Percentiles rank a stretch among this genome's conserved stretches.
phyloP scores from a whole-genome alignment of 192 early-diverging fungal genomes.

The Diversispora eburnea region DNA sequence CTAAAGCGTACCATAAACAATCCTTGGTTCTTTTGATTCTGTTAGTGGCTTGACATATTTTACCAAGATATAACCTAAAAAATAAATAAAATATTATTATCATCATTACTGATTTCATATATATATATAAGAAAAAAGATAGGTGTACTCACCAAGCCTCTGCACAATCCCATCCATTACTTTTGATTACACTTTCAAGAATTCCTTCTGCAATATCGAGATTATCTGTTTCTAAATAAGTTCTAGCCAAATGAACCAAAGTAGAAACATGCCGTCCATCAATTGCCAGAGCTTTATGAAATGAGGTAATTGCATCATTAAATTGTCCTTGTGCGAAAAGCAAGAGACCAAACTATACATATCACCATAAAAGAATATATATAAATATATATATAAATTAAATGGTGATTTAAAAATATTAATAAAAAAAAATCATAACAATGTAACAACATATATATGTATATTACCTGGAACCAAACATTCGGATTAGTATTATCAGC shows the following conservation, averaged over 20 bases:
- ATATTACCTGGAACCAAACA: slow-evolving; percentile 52
- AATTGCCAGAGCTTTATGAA: slow-evolving; percentile 47
- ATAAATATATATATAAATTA: not conserved
- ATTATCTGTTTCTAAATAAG: slow-evolving; percentile 41
- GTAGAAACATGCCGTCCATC: slow-evolving; percentile 42
- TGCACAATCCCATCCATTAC: slow-evolving; percentile 58
- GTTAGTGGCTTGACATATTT: slow-evolving; percentile 44
- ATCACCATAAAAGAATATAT: not conserved
- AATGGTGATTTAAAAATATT: not conserved
- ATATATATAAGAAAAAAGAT: not conserved
- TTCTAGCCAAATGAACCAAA: slow-evolving; percentile 44
- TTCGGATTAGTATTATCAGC: slow-evolving; percentile 45
- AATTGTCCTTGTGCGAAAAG: slow-evolving; percentile 36
- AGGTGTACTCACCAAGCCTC: slow-evolving; percentile 51
- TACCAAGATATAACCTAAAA: slow-evolving; percentile 46
- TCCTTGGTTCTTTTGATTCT: slow-evolving; percentile 48
- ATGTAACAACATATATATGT: not conserved
- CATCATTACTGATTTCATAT: not conserved
- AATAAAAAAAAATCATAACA: not conserved
- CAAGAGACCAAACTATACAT: slow-evolving; percentile 38
- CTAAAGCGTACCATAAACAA: slow-evolving; percentile 58
- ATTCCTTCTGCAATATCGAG: slow-evolving; percentile 53
- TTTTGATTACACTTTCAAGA: slow-evolving; percentile 46
- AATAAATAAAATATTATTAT: not conserved
- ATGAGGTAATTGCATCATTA: slow-evolving; percentile 43